These are phyloP conservation scores for Fusarium bactridioides DNA, from an alignment of 2,329 filamentous ascomycete species.

Conservation along the genomic window DNA sequence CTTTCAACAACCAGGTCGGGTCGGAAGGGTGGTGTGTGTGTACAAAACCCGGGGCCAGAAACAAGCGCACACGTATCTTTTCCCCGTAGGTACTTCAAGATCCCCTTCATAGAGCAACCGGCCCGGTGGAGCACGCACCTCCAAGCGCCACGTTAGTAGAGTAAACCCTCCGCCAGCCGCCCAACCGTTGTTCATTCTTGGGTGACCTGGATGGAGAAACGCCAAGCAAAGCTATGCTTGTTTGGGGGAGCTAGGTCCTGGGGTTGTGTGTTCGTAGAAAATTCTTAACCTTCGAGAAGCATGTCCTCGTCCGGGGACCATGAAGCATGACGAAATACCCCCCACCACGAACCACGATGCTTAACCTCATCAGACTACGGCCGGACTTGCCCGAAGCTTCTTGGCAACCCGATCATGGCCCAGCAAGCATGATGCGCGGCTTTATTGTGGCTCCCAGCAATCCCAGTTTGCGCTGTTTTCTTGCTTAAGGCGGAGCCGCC, in stretches of 20 bases:
- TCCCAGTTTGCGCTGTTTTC: constrained; percentile 35
- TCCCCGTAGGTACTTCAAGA: constrained; percentile 43
- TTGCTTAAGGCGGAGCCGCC: constrained; percentile 28
- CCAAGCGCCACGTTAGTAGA: constrained; percentile 14
- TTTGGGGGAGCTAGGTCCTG: constrained; percentile 14
- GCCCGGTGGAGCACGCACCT: constrained; percentile 38
- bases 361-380: constrained; percentile 34
- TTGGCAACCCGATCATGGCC: constrained; percentile 41
- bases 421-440: constrained; percentile 33
- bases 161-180: constrained; percentile 28
- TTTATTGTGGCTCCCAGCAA: constrained; percentile 34
- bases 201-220: constrained; percentile 25
- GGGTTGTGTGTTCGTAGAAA: constrained; percentile 30
- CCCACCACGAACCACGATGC: constrained; percentile 28
- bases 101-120: constrained; percentile 29
- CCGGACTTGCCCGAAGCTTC: constrained; percentile 42
- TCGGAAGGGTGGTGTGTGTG: constrained; percentile 35
- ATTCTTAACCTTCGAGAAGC: constrained; percentile 45
- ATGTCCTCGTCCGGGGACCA: constrained; percentile 33
- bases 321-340: constrained; percentile 33
- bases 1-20: not conserved
- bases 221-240: constrained; percentile 21
- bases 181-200: constrained; percentile 27
- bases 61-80: constrained; percentile 37
- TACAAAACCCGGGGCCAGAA: constrained; percentile 41